Conservation (phyloP, 225 moss, liverwort and hornwort genomes). For the Polytrichum formosum region DNA sequence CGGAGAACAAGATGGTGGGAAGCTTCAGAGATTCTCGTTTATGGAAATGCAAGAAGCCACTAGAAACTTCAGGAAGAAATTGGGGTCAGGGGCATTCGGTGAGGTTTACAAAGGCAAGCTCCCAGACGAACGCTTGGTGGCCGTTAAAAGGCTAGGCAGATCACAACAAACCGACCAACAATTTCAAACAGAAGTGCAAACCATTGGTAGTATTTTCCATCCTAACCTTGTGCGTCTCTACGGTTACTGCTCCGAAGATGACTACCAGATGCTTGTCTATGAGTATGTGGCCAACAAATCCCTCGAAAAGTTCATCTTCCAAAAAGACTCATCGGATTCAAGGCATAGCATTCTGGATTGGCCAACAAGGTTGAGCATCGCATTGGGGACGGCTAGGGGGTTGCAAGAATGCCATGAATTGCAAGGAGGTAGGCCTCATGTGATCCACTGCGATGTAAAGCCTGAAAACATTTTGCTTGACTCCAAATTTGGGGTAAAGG, state of each 20-base stretch:
- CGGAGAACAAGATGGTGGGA: not conserved
- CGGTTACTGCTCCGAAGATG: slow-evolving; percentile 42
- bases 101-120: slow-evolving; percentile 52
- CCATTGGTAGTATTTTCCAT: slow-evolving; percentile 38
- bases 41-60: slow-evolving; percentile 17
- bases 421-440: slow-evolving; percentile 14
- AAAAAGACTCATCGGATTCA: slow-evolving; percentile 5
- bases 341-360: slow-evolving; percentile 32
- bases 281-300: slow-evolving; percentile 46
- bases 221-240: slow-evolving; percentile 37
- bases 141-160: slow-evolving; percentile 51
- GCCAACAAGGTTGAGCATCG: slow-evolving; percentile 45
- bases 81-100: slow-evolving; percentile 44
- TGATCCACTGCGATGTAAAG: slow-evolving; percentile 57
- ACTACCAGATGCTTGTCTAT: slow-evolving; percentile 45
- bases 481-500: slow-evolving; percentile 44
- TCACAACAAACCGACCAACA: slow-evolving; percentile 31
- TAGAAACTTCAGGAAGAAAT: slow-evolving; percentile 22
- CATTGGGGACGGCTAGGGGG: slow-evolving; percentile 44
- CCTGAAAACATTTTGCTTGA: slow-evolving; percentile 62
- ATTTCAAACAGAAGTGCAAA: slow-evolving; percentile 42
- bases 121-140: slow-evolving; percentile 33
- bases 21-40: slow-evolving; percentile 18
- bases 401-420: slow-evolving; percentile 20
- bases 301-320: slow-evolving; percentile 44